These are phyloP conservation scores for Fusarium compactum DNA, from an alignment of 2,329 filamentous ascomycete genomes.

Conservation along the genomic window DNA sequence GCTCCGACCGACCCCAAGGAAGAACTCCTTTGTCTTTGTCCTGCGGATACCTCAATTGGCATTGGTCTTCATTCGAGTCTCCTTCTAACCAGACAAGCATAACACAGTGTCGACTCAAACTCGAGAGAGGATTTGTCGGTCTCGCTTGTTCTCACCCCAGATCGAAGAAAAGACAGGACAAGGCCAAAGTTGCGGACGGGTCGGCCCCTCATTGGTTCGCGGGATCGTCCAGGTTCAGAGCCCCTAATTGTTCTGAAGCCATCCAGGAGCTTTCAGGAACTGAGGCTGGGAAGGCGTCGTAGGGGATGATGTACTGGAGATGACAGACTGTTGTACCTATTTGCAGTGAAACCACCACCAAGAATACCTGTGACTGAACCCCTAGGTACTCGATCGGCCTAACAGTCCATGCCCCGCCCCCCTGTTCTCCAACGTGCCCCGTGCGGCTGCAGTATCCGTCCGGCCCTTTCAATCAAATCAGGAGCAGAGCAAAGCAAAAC, in stretches of 20 bases:
- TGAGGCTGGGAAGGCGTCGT: constrained; percentile 36
- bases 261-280: constrained; percentile 40
- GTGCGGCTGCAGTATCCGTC: constrained; percentile 45
- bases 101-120: constrained; percentile 37
- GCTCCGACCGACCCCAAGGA: background rate
- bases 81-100: constrained; percentile 6
- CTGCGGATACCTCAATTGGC: background rate
- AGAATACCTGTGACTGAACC: constrained; percentile 29
- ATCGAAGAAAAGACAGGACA: constrained; percentile 37
- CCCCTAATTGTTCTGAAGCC: constrained; percentile 45
- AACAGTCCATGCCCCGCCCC: constrained; percentile 42
- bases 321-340: constrained; percentile 16
- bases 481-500: constrained; percentile 44
- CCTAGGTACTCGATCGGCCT: constrained; percentile 29
- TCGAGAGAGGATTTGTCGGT: constrained; percentile 33
- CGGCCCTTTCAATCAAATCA: constrained; percentile 46
- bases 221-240: constrained; percentile 37
- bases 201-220: constrained; percentile 47
- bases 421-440: constrained; percentile 43
- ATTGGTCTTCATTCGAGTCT: background rate
- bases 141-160: constrained; percentile 38
- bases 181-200: constrained; percentile 43
- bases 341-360: background rate
- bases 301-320: constrained; percentile 28
- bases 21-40: background rate